Evolutionary conservation across 2,329 filamentous ascomycete genomes (phyloP).

Genomic region (Curvularia verruculosa): DNA sequence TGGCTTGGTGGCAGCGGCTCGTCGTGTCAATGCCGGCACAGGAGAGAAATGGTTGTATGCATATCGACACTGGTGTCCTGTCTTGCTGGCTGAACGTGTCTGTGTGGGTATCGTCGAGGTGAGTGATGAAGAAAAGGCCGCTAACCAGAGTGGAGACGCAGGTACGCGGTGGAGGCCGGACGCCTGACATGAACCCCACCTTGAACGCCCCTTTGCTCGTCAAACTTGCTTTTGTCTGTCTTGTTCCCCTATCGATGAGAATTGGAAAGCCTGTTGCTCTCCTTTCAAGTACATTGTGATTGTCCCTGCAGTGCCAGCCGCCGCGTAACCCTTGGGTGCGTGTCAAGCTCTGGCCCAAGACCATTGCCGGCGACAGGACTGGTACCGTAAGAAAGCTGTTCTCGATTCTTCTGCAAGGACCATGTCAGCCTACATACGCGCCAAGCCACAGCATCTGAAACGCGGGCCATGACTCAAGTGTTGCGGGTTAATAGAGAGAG

Average conservation of each 20-base stretch:
- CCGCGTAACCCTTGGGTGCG: background rate
- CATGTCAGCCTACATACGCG: background rate
- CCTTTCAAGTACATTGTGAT: background rate
- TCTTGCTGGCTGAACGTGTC: no score
- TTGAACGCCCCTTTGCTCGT: background rate
- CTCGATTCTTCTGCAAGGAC: background rate
- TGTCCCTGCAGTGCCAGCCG: background rate
- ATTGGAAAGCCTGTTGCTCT: no score
- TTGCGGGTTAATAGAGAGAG: background rate
- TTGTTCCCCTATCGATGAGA: background rate
- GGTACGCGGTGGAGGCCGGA: background rate
- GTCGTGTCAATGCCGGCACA: no score
- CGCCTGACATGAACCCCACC: background rate
- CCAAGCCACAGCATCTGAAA: constrained; percentile 1
- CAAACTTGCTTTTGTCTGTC: background rate
- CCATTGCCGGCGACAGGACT: no score
- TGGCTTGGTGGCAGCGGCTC: no score
- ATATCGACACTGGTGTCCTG: no score
- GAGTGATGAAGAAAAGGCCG: background rate
- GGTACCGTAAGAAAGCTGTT: background rate
- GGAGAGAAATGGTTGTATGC: no score
- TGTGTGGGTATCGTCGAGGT: no score
- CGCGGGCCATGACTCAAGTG: background rate
- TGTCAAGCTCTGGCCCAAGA: background rate
- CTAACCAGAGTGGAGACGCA: background rate